These are phyloP conservation scores for Eucalyptus marginata DNA, from an alignment of 345 rosid species.

Conservation along the genomic window DNA sequence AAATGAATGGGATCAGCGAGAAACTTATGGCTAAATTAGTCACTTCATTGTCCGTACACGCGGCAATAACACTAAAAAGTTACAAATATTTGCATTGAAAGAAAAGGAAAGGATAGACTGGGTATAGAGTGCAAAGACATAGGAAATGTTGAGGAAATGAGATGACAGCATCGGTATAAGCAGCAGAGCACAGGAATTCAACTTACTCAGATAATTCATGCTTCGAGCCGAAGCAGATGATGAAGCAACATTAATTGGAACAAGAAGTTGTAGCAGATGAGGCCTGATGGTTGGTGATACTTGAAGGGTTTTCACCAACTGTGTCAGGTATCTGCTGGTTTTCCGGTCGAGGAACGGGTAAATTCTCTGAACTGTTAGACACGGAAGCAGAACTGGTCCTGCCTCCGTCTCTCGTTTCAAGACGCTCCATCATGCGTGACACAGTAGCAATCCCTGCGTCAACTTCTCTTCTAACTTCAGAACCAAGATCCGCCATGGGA, in stretches of 20 bases:
- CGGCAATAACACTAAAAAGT: neutral
- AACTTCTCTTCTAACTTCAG: constrained; percentile 82
- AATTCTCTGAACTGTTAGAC: constrained; percentile 25
- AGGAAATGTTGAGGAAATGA: neutral
- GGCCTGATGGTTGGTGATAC: neutral
- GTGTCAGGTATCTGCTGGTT: neutral
- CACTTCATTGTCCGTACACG: neutral
- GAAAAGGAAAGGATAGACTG: neutral
- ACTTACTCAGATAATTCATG: neutral
- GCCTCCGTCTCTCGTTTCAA: constrained; percentile 44
- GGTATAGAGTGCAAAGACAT: neutral
- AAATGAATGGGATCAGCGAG: neutral
- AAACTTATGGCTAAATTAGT: neutral
- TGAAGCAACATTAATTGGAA: neutral
- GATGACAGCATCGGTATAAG: neutral
- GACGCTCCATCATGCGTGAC: constrained; percentile 76
- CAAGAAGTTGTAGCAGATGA: constrained; percentile 2
- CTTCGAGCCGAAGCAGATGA: neutral
- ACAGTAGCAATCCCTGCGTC: constrained; percentile 80
- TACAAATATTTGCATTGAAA: neutral
- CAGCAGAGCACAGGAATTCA: neutral
- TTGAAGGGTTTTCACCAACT: neutral
- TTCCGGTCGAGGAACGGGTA: constrained; percentile 17
- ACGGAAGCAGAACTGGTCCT: constrained; percentile 27
- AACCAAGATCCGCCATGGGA: constrained; percentile 56